These are phyloP conservation scores for Hemisphaericaspora lyxosophila DNA, from an alignment of 1,139 yeast species.

Conservation along the genomic window DNA sequence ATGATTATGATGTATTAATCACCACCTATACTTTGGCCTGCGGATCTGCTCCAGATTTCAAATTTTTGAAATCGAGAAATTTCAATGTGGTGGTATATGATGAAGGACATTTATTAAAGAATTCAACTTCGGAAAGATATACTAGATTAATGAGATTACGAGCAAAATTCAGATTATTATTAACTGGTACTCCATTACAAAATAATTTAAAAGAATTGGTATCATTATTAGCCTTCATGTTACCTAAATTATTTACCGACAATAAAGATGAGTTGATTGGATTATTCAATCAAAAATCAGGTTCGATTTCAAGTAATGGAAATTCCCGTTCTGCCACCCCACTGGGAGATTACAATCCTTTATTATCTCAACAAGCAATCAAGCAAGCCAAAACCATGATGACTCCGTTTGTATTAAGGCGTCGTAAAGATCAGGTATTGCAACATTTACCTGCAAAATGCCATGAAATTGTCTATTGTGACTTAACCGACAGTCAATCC, in stretches of 20 bases:
- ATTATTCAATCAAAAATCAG: constrained; percentile 70
- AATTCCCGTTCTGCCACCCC: constrained; percentile 16
- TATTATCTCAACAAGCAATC: constrained; percentile 87
- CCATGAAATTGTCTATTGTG: constrained; percentile 65
- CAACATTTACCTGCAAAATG: constrained; percentile 80
- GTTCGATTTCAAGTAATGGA: constrained; percentile 41
- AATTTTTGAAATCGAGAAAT: constrained; percentile 67
- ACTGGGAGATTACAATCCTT: constrained; percentile 61
- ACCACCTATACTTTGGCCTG: constrained; percentile 93
- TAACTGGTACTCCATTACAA: constrained; percentile 97
- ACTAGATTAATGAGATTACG: constrained; percentile 76
- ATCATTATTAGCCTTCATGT: constrained; percentile 83
- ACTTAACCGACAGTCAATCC: constrained; percentile 56
- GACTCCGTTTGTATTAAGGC: constrained; percentile 93
- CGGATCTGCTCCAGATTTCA: constrained; percentile 78
- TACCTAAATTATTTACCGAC: constrained; percentile 79
- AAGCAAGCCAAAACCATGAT: constrained; percentile 94
- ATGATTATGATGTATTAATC: constrained; percentile 85
- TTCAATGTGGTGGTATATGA: constrained; percentile 92
- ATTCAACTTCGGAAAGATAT: constrained; percentile 85
- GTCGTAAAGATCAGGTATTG: constrained; percentile 89
- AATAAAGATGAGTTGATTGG: constrained; percentile 80
- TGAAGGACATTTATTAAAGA: constrained; percentile 96
- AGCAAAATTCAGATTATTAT: constrained; percentile 76
- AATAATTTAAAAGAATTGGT: constrained; percentile 88